Evolutionary conservation across 352 stramenopile genomes (phyloP).

Genomic region (Phytophthora citricola): DNA sequence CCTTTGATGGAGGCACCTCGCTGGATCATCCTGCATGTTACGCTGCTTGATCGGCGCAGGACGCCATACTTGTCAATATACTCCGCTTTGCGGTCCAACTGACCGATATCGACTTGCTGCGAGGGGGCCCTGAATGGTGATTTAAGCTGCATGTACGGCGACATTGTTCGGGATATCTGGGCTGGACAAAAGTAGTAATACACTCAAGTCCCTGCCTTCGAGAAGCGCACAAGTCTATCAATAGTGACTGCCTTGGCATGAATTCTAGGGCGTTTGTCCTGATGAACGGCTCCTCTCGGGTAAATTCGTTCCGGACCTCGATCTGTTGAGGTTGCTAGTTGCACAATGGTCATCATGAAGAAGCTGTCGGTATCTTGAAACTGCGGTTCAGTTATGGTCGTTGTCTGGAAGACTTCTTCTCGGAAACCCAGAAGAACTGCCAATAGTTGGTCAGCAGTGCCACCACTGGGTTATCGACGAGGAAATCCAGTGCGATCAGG

Average conservation of each 20-base stretch:
- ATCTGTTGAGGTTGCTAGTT: too few species aligned
- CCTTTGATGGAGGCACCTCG: constrained; percentile 47
- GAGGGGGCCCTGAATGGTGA: constrained; percentile 17
- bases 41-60: constrained; percentile 41
- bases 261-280: background rate
- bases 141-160: constrained; percentile 30
- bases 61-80: constrained; percentile 57
- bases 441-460: constrained; percentile 56
- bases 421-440: constrained; percentile 57
- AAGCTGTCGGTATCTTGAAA: too few species aligned
- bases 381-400: constrained; percentile 25
- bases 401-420: constrained; percentile 37
- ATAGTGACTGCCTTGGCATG: constrained; percentile 5
- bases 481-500: constrained; percentile 48
- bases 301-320: too few species aligned
- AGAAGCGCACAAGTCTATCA: constrained; percentile 6
- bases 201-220: background rate
- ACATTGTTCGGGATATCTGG: constrained; percentile 9
- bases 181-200: constrained; percentile 20
- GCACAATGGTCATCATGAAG: too few species aligned
- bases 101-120: background rate
- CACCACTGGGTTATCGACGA: constrained; percentile 44
- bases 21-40: constrained; percentile 43
- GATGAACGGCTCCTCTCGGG: constrained; percentile 2
- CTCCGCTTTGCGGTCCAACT: constrained; percentile 44